A percentile compares a stretch with the other conserved stretches of the same genome.
phyloP scores from a whole-genome alignment of 1,284 basidiomycete genomes.

The Naganishia liquefaciens region DNA sequence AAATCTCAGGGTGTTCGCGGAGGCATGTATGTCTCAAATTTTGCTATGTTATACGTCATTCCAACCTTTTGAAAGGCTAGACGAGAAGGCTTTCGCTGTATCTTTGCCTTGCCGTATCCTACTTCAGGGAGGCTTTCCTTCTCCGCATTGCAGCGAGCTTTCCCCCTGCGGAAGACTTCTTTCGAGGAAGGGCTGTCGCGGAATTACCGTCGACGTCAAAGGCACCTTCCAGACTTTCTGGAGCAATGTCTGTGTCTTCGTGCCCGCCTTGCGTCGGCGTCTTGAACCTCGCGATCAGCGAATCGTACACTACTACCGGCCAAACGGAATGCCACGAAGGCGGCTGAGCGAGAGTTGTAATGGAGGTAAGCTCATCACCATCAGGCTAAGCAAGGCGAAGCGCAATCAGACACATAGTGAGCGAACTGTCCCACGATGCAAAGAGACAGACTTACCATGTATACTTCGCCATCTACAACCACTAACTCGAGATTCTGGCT shows the following conservation, averaged over 20 bases:
- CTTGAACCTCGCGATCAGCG: constrained; percentile 26
- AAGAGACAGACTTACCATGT: constrained; percentile 43
- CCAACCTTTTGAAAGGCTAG: too few species aligned
- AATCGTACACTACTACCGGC: constrained; percentile 41
- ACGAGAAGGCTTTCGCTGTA: too few species aligned
- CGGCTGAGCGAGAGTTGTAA: constrained; percentile 43
- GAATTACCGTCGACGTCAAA: constrained; percentile 19
- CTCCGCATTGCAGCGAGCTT: constrained; percentile 43
- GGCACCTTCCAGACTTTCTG: constrained; percentile 28
- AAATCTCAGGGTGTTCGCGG: too few species aligned
- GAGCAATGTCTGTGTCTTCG: constrained; percentile 1
- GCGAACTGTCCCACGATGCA: background rate
- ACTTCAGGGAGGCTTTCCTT: constrained; percentile 40
- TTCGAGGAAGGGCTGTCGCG: background rate
- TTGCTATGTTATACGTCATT: too few species aligned
- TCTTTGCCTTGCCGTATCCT: background rate
- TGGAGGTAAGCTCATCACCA: constrained; percentile 45
- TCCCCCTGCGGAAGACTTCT: constrained; percentile 4
- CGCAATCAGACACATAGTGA: background rate
- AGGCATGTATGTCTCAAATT: too few species aligned
- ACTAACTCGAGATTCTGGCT: constrained; percentile 46
- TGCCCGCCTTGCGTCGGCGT: constrained; percentile 21
- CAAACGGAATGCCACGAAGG: constrained; percentile 47
- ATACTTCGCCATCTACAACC: constrained; percentile 49
- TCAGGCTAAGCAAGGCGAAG: constrained; percentile 42